Evolutionary conservation across 345 rosid genomes (phyloP).

Genomic region (Citrus maxima): DNA sequence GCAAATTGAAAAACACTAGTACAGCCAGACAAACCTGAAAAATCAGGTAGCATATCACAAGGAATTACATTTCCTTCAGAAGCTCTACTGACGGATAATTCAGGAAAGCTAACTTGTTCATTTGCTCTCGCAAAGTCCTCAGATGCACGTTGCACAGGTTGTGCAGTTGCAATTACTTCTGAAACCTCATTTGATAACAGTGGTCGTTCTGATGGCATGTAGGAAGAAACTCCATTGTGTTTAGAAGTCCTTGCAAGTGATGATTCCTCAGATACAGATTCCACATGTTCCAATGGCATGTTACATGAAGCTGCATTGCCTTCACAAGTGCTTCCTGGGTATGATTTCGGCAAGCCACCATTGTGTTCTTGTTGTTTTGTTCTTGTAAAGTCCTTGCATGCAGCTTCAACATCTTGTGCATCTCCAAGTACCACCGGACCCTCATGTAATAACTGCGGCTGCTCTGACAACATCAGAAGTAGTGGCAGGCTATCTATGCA

Average conservation of each 20-base stretch:
- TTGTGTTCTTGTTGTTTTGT: background rate
- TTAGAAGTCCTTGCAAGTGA: background rate
- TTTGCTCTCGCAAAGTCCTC: no score
- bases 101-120: no score
- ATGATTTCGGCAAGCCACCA: background rate
- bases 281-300: no score
- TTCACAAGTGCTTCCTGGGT: background rate
- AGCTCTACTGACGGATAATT: no score
- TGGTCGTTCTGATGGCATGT: background rate
- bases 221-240: background rate
- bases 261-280: background rate
- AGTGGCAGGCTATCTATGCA: constrained; percentile 20
- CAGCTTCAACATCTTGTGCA: background rate
- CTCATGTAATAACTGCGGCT: constrained; percentile 28
- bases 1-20: no score
- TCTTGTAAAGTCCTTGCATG: no score
- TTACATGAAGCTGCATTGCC: background rate
- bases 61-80: no score
- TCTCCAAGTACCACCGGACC: constrained; percentile 25
- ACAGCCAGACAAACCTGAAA: background rate
- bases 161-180: no score
- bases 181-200: no score
- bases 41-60: background rate
- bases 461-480: constrained; percentile 30
- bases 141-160: no score